phyloP scores from a whole-genome alignment of 306 rosid species.

The Macrotyloma uniflorum region DNA sequence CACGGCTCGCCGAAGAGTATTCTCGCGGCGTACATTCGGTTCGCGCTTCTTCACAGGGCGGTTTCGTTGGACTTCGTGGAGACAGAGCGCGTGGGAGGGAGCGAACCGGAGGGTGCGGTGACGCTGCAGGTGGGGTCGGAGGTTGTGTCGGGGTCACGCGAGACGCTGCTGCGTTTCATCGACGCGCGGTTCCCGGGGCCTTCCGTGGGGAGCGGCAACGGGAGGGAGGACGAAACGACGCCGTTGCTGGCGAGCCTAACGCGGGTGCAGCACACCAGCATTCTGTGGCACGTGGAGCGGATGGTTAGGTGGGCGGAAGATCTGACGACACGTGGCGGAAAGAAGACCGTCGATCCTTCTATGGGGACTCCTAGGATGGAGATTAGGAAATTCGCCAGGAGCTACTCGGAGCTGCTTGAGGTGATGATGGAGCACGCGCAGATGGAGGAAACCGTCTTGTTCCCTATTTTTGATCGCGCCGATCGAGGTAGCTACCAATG shows the following conservation, averaged over 20 bases:
- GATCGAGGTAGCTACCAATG: constrained; percentile 62
- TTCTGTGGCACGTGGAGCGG: constrained; percentile 77
- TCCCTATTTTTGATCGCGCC: constrained; percentile 73
- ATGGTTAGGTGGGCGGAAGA: constrained; percentile 79
- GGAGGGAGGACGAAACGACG: constrained; percentile 44
- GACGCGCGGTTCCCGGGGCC: constrained; percentile 68
- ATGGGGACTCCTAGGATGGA: constrained; percentile 83
- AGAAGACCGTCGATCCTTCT: constrained; percentile 61
- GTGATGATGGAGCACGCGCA: constrained; percentile 87
- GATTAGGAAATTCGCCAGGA: constrained; percentile 67
- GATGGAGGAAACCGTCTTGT: constrained; percentile 83
- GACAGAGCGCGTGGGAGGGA: constrained; percentile 26
- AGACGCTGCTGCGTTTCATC: constrained; percentile 58
- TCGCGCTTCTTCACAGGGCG: constrained; percentile 67
- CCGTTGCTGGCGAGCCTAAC: constrained; percentile 56
- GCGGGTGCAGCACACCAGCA: constrained; percentile 69
- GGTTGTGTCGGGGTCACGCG: constrained; percentile 66
- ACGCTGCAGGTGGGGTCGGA: constrained; percentile 70
- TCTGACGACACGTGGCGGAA: constrained; percentile 72
- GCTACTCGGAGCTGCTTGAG: constrained; percentile 79
- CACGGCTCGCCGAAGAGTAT: constrained; percentile 65
- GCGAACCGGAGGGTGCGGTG: constrained; percentile 30
- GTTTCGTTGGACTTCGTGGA: constrained; percentile 52
- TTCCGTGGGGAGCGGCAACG: background rate
- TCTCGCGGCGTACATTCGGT: constrained; percentile 69